Conservation (phyloP, 306 rosid genomes). For the Erythrophleum fordii region DNA sequence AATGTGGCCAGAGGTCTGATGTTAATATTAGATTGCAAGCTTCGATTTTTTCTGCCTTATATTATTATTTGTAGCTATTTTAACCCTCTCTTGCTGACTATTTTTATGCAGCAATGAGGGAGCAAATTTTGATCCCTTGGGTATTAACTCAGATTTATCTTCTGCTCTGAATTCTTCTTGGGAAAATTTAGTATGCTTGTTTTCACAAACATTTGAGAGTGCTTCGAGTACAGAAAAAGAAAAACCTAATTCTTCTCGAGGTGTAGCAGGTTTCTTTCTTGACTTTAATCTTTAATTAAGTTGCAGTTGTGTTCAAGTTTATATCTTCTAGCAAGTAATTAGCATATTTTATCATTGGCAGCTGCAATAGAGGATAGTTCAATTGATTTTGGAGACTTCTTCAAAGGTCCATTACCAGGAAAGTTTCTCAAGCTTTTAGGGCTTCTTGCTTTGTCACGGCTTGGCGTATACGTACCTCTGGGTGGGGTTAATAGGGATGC, state of each 20-base stretch:
- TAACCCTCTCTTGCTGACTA: conserved; percentile 28
- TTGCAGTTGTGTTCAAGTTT: conserved; percentile 29
- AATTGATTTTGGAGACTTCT: conserved; percentile 94
- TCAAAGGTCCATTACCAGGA: conserved; percentile 93
- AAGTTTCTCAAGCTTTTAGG: conserved; percentile 92
- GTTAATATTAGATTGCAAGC: not conserved
- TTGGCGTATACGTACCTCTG: conserved; percentile 88
- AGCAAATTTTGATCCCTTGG: conserved; percentile 82
- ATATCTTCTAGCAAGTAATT: conserved; percentile 43
- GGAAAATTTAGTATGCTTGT: conserved; percentile 53
- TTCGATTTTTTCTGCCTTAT: not conserved
- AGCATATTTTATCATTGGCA: conserved; percentile 51
- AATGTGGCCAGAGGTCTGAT: conserved; percentile 9
- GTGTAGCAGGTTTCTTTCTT: conserved; percentile 75
- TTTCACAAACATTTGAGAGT: conserved; percentile 65
- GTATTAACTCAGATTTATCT: conserved; percentile 63
- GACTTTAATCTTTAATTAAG: conserved; percentile 15
- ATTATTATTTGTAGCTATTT: conserved; percentile 27
- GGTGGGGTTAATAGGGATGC: conserved; percentile 98
- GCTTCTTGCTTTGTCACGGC: conserved; percentile 82
- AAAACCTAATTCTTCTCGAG: conserved; percentile 72
- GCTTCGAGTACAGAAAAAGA: conserved; percentile 71
- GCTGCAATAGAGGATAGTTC: conserved; percentile 96
- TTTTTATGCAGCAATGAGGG: conserved; percentile 59
- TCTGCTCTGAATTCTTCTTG: conserved; percentile 59